A percentile compares a stretch with the other conserved stretches of the same genome.
These are phyloP conservation scores for Globisporangium middletonii DNA, from an alignment of 352 stramenopile species.

Conservation along the genomic window DNA sequence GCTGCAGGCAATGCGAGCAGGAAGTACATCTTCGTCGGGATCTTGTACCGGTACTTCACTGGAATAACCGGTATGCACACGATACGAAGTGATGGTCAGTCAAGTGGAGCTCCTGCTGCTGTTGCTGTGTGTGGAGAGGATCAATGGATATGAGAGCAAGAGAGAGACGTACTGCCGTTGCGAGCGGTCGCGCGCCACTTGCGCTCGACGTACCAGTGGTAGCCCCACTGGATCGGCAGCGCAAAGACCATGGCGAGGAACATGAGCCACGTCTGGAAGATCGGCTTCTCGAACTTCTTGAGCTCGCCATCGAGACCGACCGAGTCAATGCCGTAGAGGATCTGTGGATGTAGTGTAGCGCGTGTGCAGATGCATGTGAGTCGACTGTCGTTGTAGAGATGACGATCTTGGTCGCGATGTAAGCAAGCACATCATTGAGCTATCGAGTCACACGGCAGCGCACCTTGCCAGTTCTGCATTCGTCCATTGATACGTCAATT, in stretches of 20 bases:
- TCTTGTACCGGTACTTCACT: slow-evolving; percentile 75
- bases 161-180: slow-evolving; percentile 48
- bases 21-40: slow-evolving; percentile 92
- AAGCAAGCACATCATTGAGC: neutral
- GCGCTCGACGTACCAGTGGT: slow-evolving; percentile 73
- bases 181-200: slow-evolving; percentile 52
- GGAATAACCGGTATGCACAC: neutral
- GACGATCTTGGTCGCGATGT: neutral
- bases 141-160: no score
- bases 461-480: slow-evolving; percentile 60
- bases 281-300: slow-evolving; percentile 92
- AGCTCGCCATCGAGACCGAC: slow-evolving; percentile 82
- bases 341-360: slow-evolving; percentile 38
- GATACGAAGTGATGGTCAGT: neutral
- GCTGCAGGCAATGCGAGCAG: slow-evolving; percentile 90
- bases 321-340: slow-evolving; percentile 90
- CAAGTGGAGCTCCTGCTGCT: no score
- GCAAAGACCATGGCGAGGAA: slow-evolving; percentile 95
- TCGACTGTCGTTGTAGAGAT: neutral
- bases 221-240: slow-evolving; percentile 89
- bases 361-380: neutral
- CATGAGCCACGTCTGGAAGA: slow-evolving; percentile 97
- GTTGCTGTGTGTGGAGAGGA: neutral
- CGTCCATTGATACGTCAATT: neutral
- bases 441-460: neutral